Evolutionary conservation across 306 rosid genomes (phyloP).

Genomic region (Quercus parvula): DNA sequence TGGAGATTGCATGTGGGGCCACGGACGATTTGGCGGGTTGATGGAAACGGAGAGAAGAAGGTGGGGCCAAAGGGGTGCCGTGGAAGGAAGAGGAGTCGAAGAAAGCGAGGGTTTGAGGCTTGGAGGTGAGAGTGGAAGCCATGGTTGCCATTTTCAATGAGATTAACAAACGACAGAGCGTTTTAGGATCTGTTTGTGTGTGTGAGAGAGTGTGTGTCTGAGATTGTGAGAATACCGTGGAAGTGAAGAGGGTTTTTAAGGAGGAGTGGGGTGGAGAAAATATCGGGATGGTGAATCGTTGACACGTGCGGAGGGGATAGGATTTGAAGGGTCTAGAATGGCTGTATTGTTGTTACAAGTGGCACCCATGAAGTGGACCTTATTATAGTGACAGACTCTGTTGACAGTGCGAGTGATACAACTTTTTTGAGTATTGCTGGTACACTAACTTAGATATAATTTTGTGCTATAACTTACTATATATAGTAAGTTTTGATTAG

Average conservation of each 20-base stretch:
- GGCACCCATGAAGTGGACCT: constrained; percentile 27
- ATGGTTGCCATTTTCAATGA: constrained; percentile 26
- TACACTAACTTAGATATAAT: fast-evolving
- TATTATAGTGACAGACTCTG: too few relatives aligned
- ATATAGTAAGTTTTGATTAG: fast-evolving
- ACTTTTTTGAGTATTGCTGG: too few relatives aligned
- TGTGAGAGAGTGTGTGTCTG: too few relatives aligned
- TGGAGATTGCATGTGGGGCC: constrained; percentile 26
- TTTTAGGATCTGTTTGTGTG: not conserved
- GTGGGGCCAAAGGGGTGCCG: constrained; percentile 19
- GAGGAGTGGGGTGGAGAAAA: not conserved
- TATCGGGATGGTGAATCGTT: not conserved
- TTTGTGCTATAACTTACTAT: fast-evolving
- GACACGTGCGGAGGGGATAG: constrained; percentile 42
- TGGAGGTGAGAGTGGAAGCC: constrained; percentile 55
- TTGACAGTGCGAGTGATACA: too few relatives aligned
- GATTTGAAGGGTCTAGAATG: constrained; percentile 35
- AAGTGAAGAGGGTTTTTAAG: not conserved
- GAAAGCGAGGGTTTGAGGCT: constrained; percentile 27
- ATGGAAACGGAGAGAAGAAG: constrained; percentile 22
- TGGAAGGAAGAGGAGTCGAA: constrained; percentile 42
- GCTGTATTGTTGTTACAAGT: constrained; percentile 16
- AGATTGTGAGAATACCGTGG: not conserved
- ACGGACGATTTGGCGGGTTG: constrained; percentile 11
- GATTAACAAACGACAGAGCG: not conserved